Base-by-base conservation (phyloP, 345 rosid genomes). In the Boechera retrofracta region DNA sequence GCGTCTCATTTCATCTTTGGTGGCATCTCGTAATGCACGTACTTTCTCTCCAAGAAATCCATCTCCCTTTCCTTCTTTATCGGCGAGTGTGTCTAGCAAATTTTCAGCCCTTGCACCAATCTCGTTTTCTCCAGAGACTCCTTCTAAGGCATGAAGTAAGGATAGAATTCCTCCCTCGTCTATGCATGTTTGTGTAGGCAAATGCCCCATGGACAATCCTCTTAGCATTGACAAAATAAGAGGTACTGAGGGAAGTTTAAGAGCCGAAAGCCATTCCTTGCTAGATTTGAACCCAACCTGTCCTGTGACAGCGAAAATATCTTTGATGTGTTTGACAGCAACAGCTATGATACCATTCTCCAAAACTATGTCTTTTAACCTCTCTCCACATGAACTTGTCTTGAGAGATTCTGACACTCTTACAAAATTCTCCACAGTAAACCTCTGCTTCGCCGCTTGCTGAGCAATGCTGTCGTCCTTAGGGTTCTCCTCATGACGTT, bases 91-190 rank as follows among this genome's bases (percentile, higher is more conserved):
- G 83, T 95, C 99, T 38, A 95, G 68, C 87, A 95, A 86, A 77
- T 95, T 95, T 81, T 95, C 99, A 76, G 98, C 99, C 82, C 97
- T 89, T 49, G 92, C 96, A 52, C 97, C 99, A 73, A 93, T 91
- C 79, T 95, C 99, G 77, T 91, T 92, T 84, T 92, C 99, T 76
- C 91, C 99, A 26, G 96, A 0, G 15, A 93, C 99, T 71, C 99
- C 93, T 87, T 95, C 99, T 63, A 95, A 71, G 72, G 92, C 89
- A 85, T 95, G 99, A 66, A 95, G 99, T 80, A 95, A 76, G 7
- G 91, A 88, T 66, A 95, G 73, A 72, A 93, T 85, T 39, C 87
- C 98, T 64, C 91, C 94, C 77, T 91, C 91, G 64, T 93, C 93
- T 78, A 95, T 89, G 81, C 93, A 88, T 38, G 60, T 86, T 71